phyloP scores from a whole-genome alignment of 2,329 filamentous ascomycete species.

The Aspergillus sp. region DNA sequence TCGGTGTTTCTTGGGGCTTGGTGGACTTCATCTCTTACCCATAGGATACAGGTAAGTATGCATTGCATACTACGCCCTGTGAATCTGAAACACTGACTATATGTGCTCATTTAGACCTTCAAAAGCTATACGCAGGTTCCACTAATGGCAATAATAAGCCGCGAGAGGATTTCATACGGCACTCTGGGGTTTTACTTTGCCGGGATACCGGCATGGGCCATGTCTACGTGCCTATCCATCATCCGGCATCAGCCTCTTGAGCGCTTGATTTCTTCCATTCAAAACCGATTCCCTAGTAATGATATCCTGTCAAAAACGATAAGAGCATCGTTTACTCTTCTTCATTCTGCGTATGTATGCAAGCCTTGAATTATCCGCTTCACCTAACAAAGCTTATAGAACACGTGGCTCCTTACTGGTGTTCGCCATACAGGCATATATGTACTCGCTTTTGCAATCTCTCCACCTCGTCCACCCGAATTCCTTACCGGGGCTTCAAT shows the following conservation, averaged over 20 bases:
- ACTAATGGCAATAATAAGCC: constrained; percentile 34
- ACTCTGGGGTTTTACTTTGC: constrained; percentile 38
- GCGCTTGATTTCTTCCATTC: constrained; percentile 27
- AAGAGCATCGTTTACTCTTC: constrained; percentile 24
- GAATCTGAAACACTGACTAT: not conserved
- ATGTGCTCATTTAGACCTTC: constrained; percentile 31
- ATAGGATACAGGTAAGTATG: constrained; percentile 36
- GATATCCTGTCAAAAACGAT: constrained; percentile 24
- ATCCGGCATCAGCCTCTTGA: constrained; percentile 39
- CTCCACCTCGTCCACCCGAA: constrained; percentile 38
- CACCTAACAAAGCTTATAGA: constrained; percentile 19
- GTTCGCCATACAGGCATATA: constrained; percentile 40
- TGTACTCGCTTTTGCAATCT: constrained; percentile 43
- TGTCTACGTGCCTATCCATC: constrained; percentile 36
- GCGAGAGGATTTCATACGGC: constrained; percentile 34
- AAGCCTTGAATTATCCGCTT: not conserved
- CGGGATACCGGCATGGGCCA: constrained; percentile 40
- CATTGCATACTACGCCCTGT: not conserved
- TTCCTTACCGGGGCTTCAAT: constrained; percentile 27
- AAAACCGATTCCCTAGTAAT: constrained; percentile 25
- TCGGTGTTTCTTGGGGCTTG: constrained; percentile 41
- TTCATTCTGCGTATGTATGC: constrained; percentile 29
- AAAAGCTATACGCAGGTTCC: constrained; percentile 36
- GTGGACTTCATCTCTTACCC: constrained; percentile 39
- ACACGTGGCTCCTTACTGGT: constrained; percentile 33